Conservation (phyloP, 163 green algal species). For the Volvox carteri region DNA sequence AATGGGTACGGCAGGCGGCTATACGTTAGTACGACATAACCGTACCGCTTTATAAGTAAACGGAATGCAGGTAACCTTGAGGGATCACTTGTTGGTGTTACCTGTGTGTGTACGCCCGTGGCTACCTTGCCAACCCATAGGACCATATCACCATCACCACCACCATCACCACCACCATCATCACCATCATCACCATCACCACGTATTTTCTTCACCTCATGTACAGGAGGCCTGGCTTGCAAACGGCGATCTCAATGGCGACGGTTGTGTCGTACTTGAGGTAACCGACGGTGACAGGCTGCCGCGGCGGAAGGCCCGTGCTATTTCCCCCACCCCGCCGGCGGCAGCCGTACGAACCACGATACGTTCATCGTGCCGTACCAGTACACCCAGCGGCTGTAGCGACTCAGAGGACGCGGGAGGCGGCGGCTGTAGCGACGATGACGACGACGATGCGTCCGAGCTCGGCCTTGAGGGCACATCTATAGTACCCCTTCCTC, state of each 20-base stretch:
- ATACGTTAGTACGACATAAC: no score
- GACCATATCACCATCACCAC: no score
- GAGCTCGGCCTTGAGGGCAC: background rate
- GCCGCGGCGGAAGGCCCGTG: background rate
- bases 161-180: no score
- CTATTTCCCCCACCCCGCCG: background rate
- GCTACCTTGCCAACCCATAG: no score
- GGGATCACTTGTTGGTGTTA: no score
- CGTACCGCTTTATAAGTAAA: no score
- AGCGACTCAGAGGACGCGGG: background rate
- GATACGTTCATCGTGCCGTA: background rate
- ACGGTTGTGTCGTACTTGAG: slow-evolving; percentile 9
- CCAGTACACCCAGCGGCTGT: background rate
- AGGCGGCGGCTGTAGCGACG: background rate
- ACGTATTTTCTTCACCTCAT: no score
- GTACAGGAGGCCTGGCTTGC: background rate
- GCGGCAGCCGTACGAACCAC: background rate
- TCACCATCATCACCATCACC: no score
- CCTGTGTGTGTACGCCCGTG: no score
- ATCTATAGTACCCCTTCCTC: background rate
- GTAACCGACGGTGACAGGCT: background rate
- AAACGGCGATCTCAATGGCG: background rate
- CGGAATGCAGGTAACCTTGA: no score
- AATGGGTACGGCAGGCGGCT: no score
- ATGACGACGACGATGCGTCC: background rate